Percentiles rank a stretch among this genome's conserved stretches.
Conservation (phyloP, 2,329 filamentous ascomycete genomes). For the Metarhizium sp. region DNA sequence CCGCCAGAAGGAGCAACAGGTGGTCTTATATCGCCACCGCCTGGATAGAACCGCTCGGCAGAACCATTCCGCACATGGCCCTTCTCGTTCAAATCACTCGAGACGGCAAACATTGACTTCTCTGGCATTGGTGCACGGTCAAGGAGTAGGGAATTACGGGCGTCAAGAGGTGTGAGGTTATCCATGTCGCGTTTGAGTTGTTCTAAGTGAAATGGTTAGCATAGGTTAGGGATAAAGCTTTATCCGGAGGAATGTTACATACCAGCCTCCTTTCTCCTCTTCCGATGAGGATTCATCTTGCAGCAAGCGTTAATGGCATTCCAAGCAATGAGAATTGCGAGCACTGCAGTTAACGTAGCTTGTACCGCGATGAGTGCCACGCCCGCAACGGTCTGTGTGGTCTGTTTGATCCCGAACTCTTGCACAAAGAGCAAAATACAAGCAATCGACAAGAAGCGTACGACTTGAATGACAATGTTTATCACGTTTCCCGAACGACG, state of each 20-base stretch:
- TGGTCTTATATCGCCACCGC: constrained; percentile 13
- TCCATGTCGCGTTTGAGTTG: constrained; percentile 70
- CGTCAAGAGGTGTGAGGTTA: constrained; percentile 76
- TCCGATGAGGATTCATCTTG: constrained; percentile 83
- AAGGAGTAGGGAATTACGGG: constrained; percentile 77
- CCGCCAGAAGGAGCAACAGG: constrained; percentile 16
- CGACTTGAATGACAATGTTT: constrained; percentile 84
- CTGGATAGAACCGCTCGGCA: constrained; percentile 22
- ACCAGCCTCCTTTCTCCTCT: constrained; percentile 83
- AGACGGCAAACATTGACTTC: constrained; percentile 33
- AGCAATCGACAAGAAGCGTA: constrained; percentile 77
- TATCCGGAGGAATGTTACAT: constrained; percentile 30
- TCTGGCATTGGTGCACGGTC: constrained; percentile 33
- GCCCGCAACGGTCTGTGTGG: constrained; percentile 88
- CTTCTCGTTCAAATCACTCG: constrained; percentile 27
- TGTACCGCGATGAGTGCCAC: constrained; percentile 92
- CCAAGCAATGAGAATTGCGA: constrained; percentile 81
- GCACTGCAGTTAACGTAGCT: constrained; percentile 67
- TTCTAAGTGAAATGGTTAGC: constrained; percentile 30
- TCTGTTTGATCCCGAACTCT: constrained; percentile 79
- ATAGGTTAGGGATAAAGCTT: neutral
- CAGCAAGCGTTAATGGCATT: constrained; percentile 78
- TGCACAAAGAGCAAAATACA: constrained; percentile 93
- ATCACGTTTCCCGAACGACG: constrained; percentile 83
- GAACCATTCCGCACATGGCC: constrained; percentile 20